Base-by-base conservation (phyloP, 306 rosid species). In the Ziziphus jujuba region DNA sequence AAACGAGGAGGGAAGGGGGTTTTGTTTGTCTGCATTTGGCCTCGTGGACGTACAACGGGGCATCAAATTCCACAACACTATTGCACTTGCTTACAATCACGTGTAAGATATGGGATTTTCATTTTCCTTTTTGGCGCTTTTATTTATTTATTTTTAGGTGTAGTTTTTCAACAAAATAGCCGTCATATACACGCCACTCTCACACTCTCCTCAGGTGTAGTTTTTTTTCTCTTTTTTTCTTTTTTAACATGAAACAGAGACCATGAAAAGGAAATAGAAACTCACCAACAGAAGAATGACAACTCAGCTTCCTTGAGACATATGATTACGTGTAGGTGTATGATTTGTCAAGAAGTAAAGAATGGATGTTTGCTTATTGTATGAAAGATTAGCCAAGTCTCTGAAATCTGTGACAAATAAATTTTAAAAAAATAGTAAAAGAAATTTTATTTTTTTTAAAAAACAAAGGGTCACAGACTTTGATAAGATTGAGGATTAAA, bases 21-120 rank as follows among this genome's bases (percentile, higher is more conserved):
- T 9, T 20, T 21, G 38, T n/a, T 31, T 64, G 52, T 53, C 48
- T 40, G 52, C 65, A 75, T 44, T 47, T n/a, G 73, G 61, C 22
- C 60, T 66, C 6, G 22, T 6, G 56, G 22, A 48, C n/a, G 21
- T 19, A 44, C 22, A 71, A 5, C n/a, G 53, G 11, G 10, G 72
- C 79, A 24, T 62, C 70, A 59, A 73, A 59, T 52, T 63, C 54
- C 22, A 23, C 67, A 21, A 35, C 40, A 28, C 7, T 35, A 1
- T 38, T 38, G 7, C 11, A 23, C 35, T 34, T 47, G 17, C 23
- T 10, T n/a, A 38, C 23, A 14, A 31, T 67, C 78, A 67, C 69
- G 78, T 71, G 81, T 25, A 31, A 23, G 23, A 16, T 16, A 66
- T 38, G 28, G 33, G 55, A 9, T 19, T 28, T 12, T n/a, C n/a